Evolutionary conservation across 2,329 filamentous ascomycete species (phyloP), one percentile per base, ranked within the genome.

Genomic region (Fusarium sp.): DNA sequence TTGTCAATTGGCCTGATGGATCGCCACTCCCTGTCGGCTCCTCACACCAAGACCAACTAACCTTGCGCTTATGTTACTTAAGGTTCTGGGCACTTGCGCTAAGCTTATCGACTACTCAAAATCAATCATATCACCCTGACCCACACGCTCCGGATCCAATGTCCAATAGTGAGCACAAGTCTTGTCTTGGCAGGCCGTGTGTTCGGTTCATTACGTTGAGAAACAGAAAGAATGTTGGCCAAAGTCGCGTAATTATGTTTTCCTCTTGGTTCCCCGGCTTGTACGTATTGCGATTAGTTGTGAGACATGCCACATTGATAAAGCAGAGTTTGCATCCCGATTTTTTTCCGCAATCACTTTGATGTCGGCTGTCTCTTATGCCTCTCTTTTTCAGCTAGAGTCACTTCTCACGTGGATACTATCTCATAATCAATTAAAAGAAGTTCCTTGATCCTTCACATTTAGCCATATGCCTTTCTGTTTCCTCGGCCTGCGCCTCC

Each of bases 91-190:
- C 72, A 65, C 52, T 62, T 69, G 61, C 46, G 33, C 63, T 62
- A 72, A 73, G 72, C 70, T 74, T 73, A 74, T 74, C 72, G 54
- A 57, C 39, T 64, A 57, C 29, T 39, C 33, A 55, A 50, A 48
- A 29, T 59, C 54, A 63, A 60, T 63, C 39, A 58, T 43, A 39
- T 35, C 41, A 52, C 54, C 54, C 37, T 57, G 61, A 66, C 57
- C 56, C 38, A 47, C 50, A n/a, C 39, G 23, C 39, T 31, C 35
- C 29, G 8, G 15, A 10, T 16, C 12, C 42, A 65, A 58, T 63
- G 66, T 18, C 66, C 63, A 67, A 71, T 70, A 11, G 65, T 41
- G 29, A 26, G 21, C 21, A 33, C 46, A 49, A 43, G n/a, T 46
- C 13, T 23, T 10, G 26, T 33, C 62, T 65, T 65, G 62, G 60